Base-by-base conservation (phyloP, 2,329 filamentous ascomycete genomes). In the Pseudopithomyces chartarum region DNA sequence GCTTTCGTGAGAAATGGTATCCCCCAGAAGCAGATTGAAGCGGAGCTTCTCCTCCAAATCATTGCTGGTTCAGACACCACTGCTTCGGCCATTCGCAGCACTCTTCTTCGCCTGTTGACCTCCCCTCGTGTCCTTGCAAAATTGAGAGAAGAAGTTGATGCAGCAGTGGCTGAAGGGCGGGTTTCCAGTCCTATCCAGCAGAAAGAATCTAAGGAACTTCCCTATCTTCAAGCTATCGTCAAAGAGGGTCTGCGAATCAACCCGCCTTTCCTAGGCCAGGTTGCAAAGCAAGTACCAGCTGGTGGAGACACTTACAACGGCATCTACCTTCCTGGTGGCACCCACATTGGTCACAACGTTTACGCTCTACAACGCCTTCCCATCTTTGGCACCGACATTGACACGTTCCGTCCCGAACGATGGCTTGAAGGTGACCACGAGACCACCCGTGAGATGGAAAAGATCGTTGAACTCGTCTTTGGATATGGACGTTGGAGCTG, bases 391-490 rank as follows among this genome's bases (percentile, higher is more conserved):
- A 58, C 65, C 3, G 81, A 84, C 55, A 76, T 78, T 0, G 70
- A 77, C 4, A 62, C 74, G 2, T 84, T 83, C 66, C 74, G 78
- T 1, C 82, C 82, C 0, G 82, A 84, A 67, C 69, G 82, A 15
- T 84, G 81, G 81, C 46, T 72, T 7, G 52, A 48, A 17, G 33
- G 17, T 3, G 34, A 40, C 68, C 77, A 46, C 75, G 74, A 46
- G 74, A 75, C 2, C 43, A 57, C 10, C 22, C 22, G n/a, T 6
- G 56, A 53, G 11, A 67, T 69, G 65, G 50, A 56, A 38, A 48
- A 51, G 12, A 36, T 13, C 7, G 38, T 53, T 7, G 57, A 62
- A 3, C 36, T 66, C 8, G 52, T 61, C 12, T 69, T 67, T 49
- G 59, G 62, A 6, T 58, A 58, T 34, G 66, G 65, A 3, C 51